phyloP scores from a whole-genome alignment of 2,329 filamentous ascomycete species.

The Aspergillus ustus region DNA sequence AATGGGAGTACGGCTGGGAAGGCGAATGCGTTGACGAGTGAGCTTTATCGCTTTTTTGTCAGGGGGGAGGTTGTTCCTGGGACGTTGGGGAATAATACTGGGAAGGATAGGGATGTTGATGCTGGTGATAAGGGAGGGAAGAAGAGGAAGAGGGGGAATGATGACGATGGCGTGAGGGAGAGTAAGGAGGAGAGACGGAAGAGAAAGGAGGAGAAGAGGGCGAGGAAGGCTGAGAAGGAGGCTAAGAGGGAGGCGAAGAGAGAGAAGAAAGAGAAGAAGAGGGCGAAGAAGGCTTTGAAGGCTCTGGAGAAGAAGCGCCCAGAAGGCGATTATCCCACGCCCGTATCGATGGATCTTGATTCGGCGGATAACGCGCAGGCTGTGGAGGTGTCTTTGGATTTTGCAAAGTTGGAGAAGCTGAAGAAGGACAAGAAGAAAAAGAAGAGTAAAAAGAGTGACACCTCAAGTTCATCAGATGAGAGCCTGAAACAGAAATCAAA shows the following conservation, averaged over 20 bases:
- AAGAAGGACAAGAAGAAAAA: constrained; percentile 33
- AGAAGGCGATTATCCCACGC: constrained; percentile 40
- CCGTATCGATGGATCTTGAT: constrained; percentile 32
- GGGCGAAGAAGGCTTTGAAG: constrained; percentile 16
- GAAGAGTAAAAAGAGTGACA: constrained; percentile 35
- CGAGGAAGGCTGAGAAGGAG: constrained; percentile 25
- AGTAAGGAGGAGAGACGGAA: constrained; percentile 42
- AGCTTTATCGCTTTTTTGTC: constrained; percentile 83
- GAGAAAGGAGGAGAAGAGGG: constrained; percentile 34
- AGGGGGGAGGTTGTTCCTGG: constrained; percentile 77
- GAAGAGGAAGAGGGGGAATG: constrained; percentile 17
- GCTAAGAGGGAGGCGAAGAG: constrained; percentile 33
- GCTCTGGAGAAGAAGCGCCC: neutral
- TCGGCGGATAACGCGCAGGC: constrained; percentile 27
- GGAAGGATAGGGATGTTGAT: constrained; percentile 43
- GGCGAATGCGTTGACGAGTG: constrained; percentile 52
- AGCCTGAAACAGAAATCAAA: constrained; percentile 53
- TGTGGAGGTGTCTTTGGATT: constrained; percentile 34
- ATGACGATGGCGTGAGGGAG: constrained; percentile 41
- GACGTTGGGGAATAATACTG: constrained; percentile 52
- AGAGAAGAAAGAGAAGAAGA: constrained; percentile 26
- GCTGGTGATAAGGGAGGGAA: constrained; percentile 29
- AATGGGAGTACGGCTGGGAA: constrained; percentile 58
- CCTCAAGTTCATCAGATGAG: constrained; percentile 33
- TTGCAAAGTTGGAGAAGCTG: constrained; percentile 32